Evolutionary conservation across 2,329 filamentous ascomycete genomes (phyloP).

Genomic region (Simplicillium aogashimaense): DNA sequence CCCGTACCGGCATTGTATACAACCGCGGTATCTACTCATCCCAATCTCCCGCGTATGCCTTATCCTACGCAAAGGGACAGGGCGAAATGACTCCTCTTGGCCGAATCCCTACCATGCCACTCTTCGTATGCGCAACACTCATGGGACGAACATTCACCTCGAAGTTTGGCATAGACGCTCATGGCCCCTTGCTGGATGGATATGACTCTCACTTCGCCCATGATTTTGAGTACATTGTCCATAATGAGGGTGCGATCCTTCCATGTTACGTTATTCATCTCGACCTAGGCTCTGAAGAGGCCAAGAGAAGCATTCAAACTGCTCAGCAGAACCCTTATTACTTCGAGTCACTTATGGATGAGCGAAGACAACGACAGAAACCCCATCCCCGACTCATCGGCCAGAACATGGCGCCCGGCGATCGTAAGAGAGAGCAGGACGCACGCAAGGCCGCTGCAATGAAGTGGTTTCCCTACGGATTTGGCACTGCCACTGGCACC

Average conservation of each 20-base stretch:
- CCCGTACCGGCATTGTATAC: slow-evolving; percentile 23
- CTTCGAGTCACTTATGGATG: slow-evolving; percentile 2
- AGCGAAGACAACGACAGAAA: background rate
- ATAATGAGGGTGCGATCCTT: slow-evolving; percentile 29
- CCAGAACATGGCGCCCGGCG: slow-evolving; percentile 19
- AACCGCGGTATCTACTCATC: slow-evolving; percentile 33
- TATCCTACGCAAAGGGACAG: slow-evolving; percentile 22
- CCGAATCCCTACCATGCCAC: slow-evolving; percentile 25
- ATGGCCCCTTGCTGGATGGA: slow-evolving; percentile 14
- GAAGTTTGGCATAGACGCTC: background rate
- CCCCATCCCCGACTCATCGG: slow-evolving; percentile 3
- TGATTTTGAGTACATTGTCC: slow-evolving; percentile 30
- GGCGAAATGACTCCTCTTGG: slow-evolving; percentile 16
- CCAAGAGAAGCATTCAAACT: slow-evolving; percentile 12
- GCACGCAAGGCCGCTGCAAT: slow-evolving; percentile 27
- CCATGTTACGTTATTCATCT: slow-evolving; percentile 35
- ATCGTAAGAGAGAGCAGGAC: slow-evolving; percentile 23
- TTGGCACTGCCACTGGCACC: slow-evolving; percentile 28
- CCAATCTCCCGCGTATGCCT: slow-evolving; percentile 25
- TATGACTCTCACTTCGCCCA: slow-evolving; percentile 28
- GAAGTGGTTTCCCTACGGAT: slow-evolving; percentile 38
- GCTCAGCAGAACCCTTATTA: slow-evolving; percentile 7
- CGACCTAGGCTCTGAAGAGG: slow-evolving; percentile 25
- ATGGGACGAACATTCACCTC: slow-evolving; percentile 25
- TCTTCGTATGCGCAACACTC: slow-evolving; percentile 33